Base-by-base conservation (phyloP, 2,329 filamentous ascomycete species). In the Stemphylium lycopersici region DNA sequence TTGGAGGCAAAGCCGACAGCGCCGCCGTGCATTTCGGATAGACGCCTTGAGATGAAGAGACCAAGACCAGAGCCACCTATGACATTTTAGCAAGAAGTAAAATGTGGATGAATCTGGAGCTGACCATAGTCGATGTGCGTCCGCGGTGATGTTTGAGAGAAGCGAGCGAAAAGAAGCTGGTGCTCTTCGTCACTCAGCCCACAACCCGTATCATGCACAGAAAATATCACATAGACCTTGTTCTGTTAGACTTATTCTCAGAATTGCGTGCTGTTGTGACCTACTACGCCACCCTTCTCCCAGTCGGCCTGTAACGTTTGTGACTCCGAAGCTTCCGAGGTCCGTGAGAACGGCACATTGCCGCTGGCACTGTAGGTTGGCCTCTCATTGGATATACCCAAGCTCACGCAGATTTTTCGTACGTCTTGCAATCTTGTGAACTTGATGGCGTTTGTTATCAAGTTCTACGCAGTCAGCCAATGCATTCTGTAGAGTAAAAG, bases 361-460 rank as follows among this genome's bases (percentile, higher is more conserved):
- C 69, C 68, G 33, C 73, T 68, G 29, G 68, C 62, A 26, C 68
- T 68, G 33, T 67, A 68, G 1, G 62, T 65, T 0, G 77, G 77
- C 42, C 63, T 65, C 26, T 70, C 58, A 6, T 54, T 18, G 8
- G 56, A 56, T 6, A 76, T 69, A 2, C 73, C 72, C 0, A 79
- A 44, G 18, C 59, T 73, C 3, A 80, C 70, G 0, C 59, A 69
- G 41, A 80, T 76, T 13, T 66, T 61, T 1, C 76, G 72, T 7
- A 42, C 67, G 0, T 68, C 43, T n/a, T 71, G 66, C 22, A 74
- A 65, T 11, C 74, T 69, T 0, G 77, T 80, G 59, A 79, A 79
- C 40, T 80, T 80, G 64, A 80, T 77, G 2, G 75, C 73, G 42
- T 78, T 79, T 6, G 77, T 79, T 15, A 80, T 62, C 0, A 79